phyloP scores from a whole-genome alignment of 495 filamentous ascomycete species.

The Hypoxylon perforatum region DNA sequence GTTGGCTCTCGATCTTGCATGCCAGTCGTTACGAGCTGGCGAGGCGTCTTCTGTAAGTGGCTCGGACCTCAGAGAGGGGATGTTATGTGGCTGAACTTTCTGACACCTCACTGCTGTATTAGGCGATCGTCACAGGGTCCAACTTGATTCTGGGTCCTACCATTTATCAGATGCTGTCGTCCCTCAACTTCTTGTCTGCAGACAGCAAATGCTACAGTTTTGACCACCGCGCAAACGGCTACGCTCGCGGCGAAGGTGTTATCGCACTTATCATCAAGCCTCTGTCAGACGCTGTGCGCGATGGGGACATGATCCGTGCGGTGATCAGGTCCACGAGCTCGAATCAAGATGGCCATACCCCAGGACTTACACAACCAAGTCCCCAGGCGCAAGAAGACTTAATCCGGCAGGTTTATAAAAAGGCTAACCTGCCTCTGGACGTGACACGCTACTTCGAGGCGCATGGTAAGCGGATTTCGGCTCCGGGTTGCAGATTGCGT shows the following conservation, averaged over 20 bases:
- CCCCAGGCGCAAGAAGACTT: constrained; percentile 60
- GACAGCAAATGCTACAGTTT: constrained; percentile 64
- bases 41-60: constrained; percentile 41
- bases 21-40: constrained; percentile 71
- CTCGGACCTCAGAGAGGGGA: neutral
- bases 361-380: constrained; percentile 65
- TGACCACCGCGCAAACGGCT: constrained; percentile 69
- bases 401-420: constrained; percentile 59
- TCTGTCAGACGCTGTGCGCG: constrained; percentile 57
- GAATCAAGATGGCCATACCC: constrained; percentile 65
- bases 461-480: constrained; percentile 38
- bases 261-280: constrained; percentile 64
- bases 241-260: constrained; percentile 69
- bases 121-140: constrained; percentile 62
- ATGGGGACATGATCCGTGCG: constrained; percentile 65
- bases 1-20: constrained; percentile 70
- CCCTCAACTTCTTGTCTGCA: constrained; percentile 50
- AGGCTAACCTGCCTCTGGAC: constrained; percentile 55
- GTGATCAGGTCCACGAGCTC: constrained; percentile 65
- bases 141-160: constrained; percentile 62
- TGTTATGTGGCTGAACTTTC: neutral
- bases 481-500: neutral
- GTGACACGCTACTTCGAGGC: constrained; percentile 61
- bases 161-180: constrained; percentile 40
- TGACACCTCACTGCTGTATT: neutral